These are phyloP conservation scores for Taiozyma sp. DNA, from an alignment of 1,139 yeast species.

Conservation along the genomic window DNA sequence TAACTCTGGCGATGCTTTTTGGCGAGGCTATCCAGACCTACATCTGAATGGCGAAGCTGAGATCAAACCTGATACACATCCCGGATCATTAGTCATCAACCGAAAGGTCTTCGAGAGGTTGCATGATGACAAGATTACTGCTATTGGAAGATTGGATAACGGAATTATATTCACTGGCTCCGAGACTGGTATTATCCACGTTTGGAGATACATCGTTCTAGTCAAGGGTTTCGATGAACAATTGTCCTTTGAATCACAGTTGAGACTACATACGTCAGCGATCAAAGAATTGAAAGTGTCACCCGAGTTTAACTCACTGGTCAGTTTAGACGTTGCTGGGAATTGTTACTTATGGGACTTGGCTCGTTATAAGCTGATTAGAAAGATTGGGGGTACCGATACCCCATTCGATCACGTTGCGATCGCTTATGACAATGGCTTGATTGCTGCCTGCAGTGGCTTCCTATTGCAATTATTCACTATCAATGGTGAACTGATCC, in stretches of 20 bases:
- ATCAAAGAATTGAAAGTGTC: conserved; percentile 41
- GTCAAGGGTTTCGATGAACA: conserved; percentile 22
- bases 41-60: conserved; percentile 29
- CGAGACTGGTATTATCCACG: conserved; percentile 49
- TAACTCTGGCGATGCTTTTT: conserved; percentile 23
- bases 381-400: conserved; percentile 31
- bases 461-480: conserved; percentile 37
- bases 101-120: conserved; percentile 22
- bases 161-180: conserved; percentile 47
- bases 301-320: conserved; percentile 45
- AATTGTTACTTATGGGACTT: conserved; percentile 56
- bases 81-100: conserved; percentile 24
- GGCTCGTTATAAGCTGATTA: conserved; percentile 43
- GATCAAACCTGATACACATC: conserved; percentile 14
- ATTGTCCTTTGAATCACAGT: conserved; percentile 40
- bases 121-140: conserved; percentile 25
- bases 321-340: conserved; percentile 50
- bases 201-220: conserved; percentile 39
- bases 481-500: conserved; percentile 48
- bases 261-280: conserved; percentile 50
- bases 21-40: conserved; percentile 33
- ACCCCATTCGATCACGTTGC: conserved; percentile 30
- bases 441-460: conserved; percentile 34
- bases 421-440: conserved; percentile 54
- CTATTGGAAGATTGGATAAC: conserved; percentile 20